Percentiles rank a stretch among this genome's conserved stretches.
These are phyloP conservation scores for Fusarium bulbicola DNA, from an alignment of 2,329 filamentous ascomycete species.

Conservation along the genomic window DNA sequence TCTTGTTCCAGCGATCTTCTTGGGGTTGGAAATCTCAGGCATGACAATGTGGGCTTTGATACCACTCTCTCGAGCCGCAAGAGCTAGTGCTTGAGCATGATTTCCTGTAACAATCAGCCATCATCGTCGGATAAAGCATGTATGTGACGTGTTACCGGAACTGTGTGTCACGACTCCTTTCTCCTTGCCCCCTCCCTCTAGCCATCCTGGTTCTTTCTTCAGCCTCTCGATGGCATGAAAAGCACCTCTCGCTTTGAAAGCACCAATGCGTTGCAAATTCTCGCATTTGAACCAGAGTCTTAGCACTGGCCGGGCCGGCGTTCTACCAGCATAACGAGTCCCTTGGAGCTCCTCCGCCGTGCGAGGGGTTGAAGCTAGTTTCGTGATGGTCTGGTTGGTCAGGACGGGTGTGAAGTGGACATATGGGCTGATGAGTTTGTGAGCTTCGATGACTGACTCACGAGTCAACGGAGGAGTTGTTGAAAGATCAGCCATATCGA, in stretches of 20 bases:
- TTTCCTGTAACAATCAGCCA: slow-evolving; percentile 69
- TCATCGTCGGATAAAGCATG: background rate
- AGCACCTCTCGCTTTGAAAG: slow-evolving; percentile 91
- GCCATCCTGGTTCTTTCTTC: slow-evolving; percentile 68
- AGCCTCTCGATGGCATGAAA: slow-evolving; percentile 84
- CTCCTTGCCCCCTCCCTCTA: slow-evolving; percentile 65
- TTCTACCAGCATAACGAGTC: slow-evolving; percentile 64
- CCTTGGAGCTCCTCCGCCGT: slow-evolving; percentile 60
- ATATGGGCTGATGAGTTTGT: slow-evolving; percentile 75
- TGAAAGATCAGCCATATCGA: slow-evolving; percentile 61
- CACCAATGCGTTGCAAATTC: slow-evolving; percentile 88
- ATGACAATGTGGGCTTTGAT: slow-evolving; percentile 91
- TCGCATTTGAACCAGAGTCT: slow-evolving; percentile 95
- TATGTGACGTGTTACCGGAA: slow-evolving; percentile 67
- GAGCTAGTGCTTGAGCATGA: slow-evolving; percentile 90
- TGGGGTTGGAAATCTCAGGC: slow-evolving; percentile 84
- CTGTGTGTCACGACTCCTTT: slow-evolving; percentile 90
- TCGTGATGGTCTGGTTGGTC: slow-evolving; percentile 78
- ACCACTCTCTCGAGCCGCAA: slow-evolving; percentile 77
- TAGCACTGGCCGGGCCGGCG: slow-evolving; percentile 71
- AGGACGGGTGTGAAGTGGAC: slow-evolving; percentile 87
- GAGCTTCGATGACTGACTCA: slow-evolving; percentile 75
- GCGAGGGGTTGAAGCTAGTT: slow-evolving; percentile 78
- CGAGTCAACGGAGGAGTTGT: slow-evolving; percentile 74
- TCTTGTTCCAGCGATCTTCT: slow-evolving; percentile 85